Conservation (phyloP, 345 rosid genomes). For the Citrus glauca region DNA sequence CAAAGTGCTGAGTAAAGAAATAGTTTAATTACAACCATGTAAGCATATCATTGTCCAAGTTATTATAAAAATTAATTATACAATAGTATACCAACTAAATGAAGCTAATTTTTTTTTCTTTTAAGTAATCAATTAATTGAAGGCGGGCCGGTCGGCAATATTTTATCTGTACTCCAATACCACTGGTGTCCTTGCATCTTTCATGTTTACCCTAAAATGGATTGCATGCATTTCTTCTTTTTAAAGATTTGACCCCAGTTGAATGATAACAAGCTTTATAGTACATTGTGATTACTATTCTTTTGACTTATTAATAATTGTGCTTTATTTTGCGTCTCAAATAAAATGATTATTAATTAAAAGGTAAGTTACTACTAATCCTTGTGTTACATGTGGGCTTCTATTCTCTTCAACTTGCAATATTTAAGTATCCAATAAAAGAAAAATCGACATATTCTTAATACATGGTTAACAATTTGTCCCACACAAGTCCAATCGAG, state of each 20-base stretch:
- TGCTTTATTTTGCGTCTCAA: background rate
- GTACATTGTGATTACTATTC: background rate
- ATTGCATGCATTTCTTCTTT: background rate
- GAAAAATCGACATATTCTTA: background rate
- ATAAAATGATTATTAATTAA: background rate
- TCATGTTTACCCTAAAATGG: background rate
- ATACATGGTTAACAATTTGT: background rate
- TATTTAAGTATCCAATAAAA: background rate
- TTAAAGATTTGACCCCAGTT: background rate
- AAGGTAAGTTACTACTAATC: too few species aligned
- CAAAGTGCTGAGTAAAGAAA: too few species aligned
- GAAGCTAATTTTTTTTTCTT: too few species aligned
- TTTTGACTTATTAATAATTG: background rate
- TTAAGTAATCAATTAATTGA: too few species aligned
- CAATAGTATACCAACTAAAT: too few species aligned
- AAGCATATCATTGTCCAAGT: too few species aligned
- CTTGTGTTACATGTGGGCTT: background rate
- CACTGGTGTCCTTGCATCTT: too few species aligned
- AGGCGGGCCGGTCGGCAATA: too few species aligned
- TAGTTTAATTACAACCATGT: too few species aligned
- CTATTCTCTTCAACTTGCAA: background rate
- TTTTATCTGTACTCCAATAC: too few species aligned
- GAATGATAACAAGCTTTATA: background rate
- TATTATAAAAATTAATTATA: too few species aligned
- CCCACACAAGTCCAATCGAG: background rate